Evolutionary conservation across 768 basidiomycete genomes (phyloP).

Genomic region (Panus rudis): DNA sequence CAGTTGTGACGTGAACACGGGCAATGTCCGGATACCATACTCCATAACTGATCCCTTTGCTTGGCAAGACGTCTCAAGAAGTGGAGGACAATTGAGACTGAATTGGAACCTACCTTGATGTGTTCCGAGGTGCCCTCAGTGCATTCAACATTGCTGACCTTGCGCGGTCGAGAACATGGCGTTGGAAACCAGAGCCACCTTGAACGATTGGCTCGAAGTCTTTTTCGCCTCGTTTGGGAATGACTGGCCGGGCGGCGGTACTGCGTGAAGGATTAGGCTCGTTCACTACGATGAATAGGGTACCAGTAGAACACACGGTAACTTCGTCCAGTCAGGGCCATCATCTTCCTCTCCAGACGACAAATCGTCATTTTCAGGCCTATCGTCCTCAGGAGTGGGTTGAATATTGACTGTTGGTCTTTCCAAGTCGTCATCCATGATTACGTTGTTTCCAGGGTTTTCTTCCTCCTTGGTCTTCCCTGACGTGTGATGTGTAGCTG

Average conservation of each 20-base stretch:
- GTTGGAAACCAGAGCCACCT: slow-evolving; percentile 67
- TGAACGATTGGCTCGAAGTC: slow-evolving; percentile 81
- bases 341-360: slow-evolving; percentile 73
- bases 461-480: too few relatives aligned
- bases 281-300: background rate
- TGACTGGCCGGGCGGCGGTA: slow-evolving; percentile 49
- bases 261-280: slow-evolving; percentile 7
- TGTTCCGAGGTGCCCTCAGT: slow-evolving; percentile 63
- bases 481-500: too few relatives aligned
- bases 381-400: slow-evolving; percentile 23
- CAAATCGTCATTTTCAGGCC: slow-evolving; percentile 37
- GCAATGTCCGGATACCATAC: slow-evolving; percentile 67
- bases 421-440: slow-evolving; percentile 67
- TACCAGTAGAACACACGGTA: slow-evolving; percentile 39
- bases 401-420: slow-evolving; percentile 28
- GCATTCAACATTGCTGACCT: slow-evolving; percentile 85
- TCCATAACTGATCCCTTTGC: slow-evolving; percentile 75
- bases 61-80: slow-evolving; percentile 20
- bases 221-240: slow-evolving; percentile 96
- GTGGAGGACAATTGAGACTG: background rate
- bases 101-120: slow-evolving; percentile 55
- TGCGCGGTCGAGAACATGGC: slow-evolving; percentile 73
- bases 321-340: slow-evolving; percentile 76
- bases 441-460: too few relatives aligned
- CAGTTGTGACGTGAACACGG: slow-evolving; percentile 60